phyloP scores from a whole-genome alignment of 345 rosid genomes.

The Crucihimalaya himalaica region DNA sequence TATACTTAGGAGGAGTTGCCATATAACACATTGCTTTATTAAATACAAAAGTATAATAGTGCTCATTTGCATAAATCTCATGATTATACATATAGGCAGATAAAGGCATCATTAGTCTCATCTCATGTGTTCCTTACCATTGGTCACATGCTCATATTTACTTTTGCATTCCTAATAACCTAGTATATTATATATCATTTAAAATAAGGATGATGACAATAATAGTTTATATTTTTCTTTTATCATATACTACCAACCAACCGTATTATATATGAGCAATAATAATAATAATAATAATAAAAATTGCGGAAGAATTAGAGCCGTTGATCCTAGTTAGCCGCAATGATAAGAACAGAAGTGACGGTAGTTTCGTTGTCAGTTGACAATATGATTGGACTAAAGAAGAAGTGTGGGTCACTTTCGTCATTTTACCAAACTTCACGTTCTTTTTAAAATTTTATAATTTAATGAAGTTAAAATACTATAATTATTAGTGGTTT shows the following conservation, averaged over 20 bases:
- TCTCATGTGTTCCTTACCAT: slow-evolving; percentile 26
- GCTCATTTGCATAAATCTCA: too few species aligned
- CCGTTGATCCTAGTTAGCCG: too few species aligned
- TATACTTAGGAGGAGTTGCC: too few species aligned
- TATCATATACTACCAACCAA: too few species aligned
- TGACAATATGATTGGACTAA: slow-evolving; percentile 27
- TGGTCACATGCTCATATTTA: slow-evolving; percentile 22
- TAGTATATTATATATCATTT: not conserved
- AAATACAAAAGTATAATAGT: too few species aligned
- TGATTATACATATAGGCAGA: slow-evolving; percentile 7
- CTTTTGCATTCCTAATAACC: not conserved
- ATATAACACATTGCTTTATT: too few species aligned
- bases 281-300: too few species aligned
- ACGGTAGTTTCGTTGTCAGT: slow-evolving; percentile 33
- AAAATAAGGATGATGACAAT: not conserved
- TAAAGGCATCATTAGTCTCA: slow-evolving; percentile 12
- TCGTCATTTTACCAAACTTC: slow-evolving; percentile 41
- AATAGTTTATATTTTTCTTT: not conserved
- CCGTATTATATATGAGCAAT: too few species aligned
- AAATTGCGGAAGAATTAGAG: too few species aligned
- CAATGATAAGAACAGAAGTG: too few species aligned
- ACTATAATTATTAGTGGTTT: slow-evolving; percentile 25
- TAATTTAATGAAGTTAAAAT: not conserved
- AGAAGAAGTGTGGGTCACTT: slow-evolving; percentile 30
- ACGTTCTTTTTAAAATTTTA: slow-evolving; percentile 18